A percentile compares a stretch with the other conserved stretches of the same genome.
These are phyloP conservation scores for Helenozyma rhizophorensis DNA, from an alignment of 805 yeast species.

Conservation along the genomic window DNA sequence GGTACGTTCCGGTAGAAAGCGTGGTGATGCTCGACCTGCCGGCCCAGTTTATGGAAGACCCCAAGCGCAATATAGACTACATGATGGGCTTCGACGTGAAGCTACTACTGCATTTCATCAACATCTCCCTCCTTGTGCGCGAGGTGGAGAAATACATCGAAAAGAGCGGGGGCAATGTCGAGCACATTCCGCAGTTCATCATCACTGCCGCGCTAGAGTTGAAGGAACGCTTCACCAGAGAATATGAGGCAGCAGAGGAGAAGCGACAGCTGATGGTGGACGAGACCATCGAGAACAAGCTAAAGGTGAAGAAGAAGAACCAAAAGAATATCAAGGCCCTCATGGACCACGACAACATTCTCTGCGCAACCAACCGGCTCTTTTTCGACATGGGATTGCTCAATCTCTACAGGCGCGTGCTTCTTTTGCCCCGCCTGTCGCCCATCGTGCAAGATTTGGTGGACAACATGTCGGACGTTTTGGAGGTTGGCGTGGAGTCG, in stretches of 20 bases:
- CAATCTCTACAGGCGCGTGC: conserved; percentile 54
- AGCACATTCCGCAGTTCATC: conserved; percentile 20
- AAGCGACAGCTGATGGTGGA: conserved; percentile 10
- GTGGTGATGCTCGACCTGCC: conserved; percentile 13
- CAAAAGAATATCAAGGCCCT: conserved; percentile 14
- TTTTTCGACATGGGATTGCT: conserved; percentile 52
- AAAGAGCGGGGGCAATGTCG: conserved; percentile 6
- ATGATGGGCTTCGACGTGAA: conserved; percentile 63
- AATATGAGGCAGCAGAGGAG: conserved; percentile 13
- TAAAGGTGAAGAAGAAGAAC: conserved; percentile 2
- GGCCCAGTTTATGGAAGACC: conserved; percentile 11
- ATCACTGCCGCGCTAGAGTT: conserved; percentile 35
- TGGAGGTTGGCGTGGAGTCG: conserved; percentile 38
- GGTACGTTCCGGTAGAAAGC: conserved; percentile 19
- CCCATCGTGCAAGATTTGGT: conserved; percentile 46
- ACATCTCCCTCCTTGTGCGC: conserved; percentile 36
- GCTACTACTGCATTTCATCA: conserved; percentile 54
- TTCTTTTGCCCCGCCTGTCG: conserved; percentile 43
- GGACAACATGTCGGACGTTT: conserved; percentile 31
- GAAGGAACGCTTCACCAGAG: conserved; percentile 12
- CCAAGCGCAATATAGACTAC: conserved; percentile 49
- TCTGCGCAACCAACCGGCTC: conserved; percentile 47
- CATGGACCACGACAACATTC: conserved; percentile 28
- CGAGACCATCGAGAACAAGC: conserved; percentile 10
- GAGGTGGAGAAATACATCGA: conserved; percentile 21